phyloP scores from a whole-genome alignment of 148 eudicot species.

The Cornus controversa region DNA sequence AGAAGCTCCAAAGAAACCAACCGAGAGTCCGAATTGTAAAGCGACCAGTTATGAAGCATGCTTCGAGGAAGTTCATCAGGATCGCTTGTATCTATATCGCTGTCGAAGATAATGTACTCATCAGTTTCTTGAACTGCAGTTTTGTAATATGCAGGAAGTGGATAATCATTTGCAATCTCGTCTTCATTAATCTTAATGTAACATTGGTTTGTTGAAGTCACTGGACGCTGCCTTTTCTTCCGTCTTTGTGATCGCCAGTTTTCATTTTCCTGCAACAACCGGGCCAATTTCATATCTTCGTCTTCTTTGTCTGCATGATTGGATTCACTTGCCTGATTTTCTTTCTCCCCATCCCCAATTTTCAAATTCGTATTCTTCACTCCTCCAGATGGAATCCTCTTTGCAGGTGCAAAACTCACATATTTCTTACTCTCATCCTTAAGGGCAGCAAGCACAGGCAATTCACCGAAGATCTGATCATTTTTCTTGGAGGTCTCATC shows the following conservation, averaged over 20 bases:
- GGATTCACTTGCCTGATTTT: neutral
- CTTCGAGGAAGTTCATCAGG: neutral
- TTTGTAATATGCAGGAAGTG: neutral
- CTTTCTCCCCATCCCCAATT: neutral
- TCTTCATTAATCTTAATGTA: neutral
- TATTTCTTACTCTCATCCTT: neutral
- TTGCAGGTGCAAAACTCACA: neutral
- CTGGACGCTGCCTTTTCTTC: neutral
- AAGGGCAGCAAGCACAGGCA: neutral
- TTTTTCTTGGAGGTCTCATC: neutral
- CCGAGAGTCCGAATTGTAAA: neutral
- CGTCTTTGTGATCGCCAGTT: neutral
- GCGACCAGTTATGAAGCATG: neutral
- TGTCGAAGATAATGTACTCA: neutral
- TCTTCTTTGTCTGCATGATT: neutral
- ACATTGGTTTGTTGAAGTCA: neutral
- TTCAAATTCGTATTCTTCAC: neutral
- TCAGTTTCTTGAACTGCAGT: neutral
- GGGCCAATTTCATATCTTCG: neutral
- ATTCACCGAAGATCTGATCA: neutral
- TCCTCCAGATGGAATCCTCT: neutral
- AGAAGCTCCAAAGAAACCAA: slow-evolving; percentile 4
- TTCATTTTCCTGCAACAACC: neutral
- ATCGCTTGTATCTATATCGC: neutral
- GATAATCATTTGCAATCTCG: slow-evolving; percentile 3